Conservation (phyloP, 1,284 basidiomycete genomes). For the Apiotrichum veenhuisii region DNA sequence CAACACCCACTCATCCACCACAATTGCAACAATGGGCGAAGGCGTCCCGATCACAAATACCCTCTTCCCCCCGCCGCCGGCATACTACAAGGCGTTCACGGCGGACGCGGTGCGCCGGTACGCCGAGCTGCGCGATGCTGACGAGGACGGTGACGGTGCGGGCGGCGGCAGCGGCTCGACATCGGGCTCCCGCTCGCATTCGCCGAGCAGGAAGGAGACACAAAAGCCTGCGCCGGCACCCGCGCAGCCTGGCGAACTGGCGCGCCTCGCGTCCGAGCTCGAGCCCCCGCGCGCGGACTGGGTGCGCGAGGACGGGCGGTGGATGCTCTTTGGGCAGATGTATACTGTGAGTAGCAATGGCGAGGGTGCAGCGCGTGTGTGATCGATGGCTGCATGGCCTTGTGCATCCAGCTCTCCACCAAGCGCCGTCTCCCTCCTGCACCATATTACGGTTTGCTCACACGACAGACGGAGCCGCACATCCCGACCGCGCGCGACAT, state of each 20-base stretch:
- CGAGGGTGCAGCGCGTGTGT: neutral
- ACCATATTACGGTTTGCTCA: too few relatives aligned
- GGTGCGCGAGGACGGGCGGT: conserved; percentile 41
- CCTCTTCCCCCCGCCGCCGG: conserved; percentile 45
- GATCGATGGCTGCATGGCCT: neutral
- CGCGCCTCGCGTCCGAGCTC: conserved; percentile 19
- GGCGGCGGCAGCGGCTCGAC: neutral
- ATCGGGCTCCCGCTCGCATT: neutral
- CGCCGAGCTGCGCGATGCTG: conserved; percentile 11
- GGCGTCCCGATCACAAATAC: conserved; percentile 42
- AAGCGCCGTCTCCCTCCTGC: too few relatives aligned
- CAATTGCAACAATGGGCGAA: conserved; percentile 13
- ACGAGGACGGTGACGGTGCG: neutral
- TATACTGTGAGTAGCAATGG: conserved; percentile 29
- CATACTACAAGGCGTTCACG: conserved; percentile 39
- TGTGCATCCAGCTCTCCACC: too few relatives aligned
- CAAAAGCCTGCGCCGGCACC: neutral
- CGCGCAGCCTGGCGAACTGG: conserved; percentile 17
- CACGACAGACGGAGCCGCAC: conserved; percentile 28
- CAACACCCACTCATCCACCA: neutral
- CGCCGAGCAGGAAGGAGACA: neutral
- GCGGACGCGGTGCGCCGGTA: conserved; percentile 24
- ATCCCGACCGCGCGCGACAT: conserved; percentile 35
- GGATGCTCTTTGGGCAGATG: conserved; percentile 43
- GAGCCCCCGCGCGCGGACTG: conserved; percentile 35